phyloP scores from a whole-genome alignment of 2,329 filamentous ascomycete species.

The Sodiomyces alkalinus region DNA sequence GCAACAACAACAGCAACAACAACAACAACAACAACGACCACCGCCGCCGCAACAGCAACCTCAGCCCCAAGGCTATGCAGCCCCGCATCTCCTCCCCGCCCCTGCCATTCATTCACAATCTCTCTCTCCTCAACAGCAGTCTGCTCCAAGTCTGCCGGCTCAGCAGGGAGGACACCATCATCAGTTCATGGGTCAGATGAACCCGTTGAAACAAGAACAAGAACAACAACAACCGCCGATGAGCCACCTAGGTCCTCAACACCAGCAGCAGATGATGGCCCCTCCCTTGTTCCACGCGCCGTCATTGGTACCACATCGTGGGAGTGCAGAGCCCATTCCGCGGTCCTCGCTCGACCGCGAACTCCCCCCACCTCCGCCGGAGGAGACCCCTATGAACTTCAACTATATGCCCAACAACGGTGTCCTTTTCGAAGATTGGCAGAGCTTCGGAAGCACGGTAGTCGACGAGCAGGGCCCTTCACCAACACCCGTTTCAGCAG shows the following conservation, averaged over 20 bases:
- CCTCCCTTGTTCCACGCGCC: conserved; percentile 5
- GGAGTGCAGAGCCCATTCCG: conserved; percentile 5
- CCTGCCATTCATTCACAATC: conserved; percentile 8
- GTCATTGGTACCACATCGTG: too few species aligned
- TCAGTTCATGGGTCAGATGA: not conserved
- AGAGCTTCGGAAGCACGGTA: conserved; percentile 19
- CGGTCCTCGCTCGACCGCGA: conserved; percentile 8
- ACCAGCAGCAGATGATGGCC: conserved; percentile 6
- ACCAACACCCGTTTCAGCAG: conserved; percentile 9
- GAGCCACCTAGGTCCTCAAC: not conserved
- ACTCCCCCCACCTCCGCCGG: conserved; percentile 8
- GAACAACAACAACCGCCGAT: not conserved
- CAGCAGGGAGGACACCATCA: conserved; percentile 1
- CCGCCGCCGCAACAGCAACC: conserved; percentile 10
- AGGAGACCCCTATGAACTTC: conserved; percentile 21
- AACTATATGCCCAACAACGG: conserved; percentile 23
- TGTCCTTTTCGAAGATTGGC: conserved; percentile 27
- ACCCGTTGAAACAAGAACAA: too few species aligned
- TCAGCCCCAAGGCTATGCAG: conserved; percentile 3
- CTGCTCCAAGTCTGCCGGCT: conserved; percentile 6
- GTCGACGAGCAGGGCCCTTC: conserved; percentile 14
- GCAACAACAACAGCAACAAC: conserved; percentile 4
- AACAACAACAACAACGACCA: conserved; percentile 6
- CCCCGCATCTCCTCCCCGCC: conserved; percentile 8
- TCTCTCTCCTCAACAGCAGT: conserved; percentile 7